Conservation (phyloP, 495 filamentous ascomycete species). For the Penicillium salamii region DNA sequence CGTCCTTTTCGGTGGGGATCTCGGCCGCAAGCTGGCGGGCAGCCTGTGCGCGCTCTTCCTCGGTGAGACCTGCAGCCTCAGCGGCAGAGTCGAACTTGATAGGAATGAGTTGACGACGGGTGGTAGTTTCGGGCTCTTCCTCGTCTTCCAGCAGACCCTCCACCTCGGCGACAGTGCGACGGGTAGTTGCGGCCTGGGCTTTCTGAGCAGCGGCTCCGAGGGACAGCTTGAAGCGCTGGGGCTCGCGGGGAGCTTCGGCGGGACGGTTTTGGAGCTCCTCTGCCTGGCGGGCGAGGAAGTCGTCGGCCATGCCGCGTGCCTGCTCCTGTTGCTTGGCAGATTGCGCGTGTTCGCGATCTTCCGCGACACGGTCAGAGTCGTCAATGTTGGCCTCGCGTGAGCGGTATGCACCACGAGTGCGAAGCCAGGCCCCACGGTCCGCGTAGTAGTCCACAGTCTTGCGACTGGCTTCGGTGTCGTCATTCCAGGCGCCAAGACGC, state of each 20-base stretch:
- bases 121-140: slow-evolving; percentile 69
- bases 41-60: slow-evolving; percentile 80
- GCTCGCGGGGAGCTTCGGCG: slow-evolving; percentile 59
- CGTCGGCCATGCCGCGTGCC: slow-evolving; percentile 83
- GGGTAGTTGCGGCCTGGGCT: slow-evolving; percentile 65
- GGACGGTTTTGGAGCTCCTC: slow-evolving; percentile 67
- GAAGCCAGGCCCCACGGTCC: slow-evolving; percentile 79
- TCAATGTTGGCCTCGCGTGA: slow-evolving; percentile 71
- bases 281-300: slow-evolving; percentile 86
- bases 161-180: slow-evolving; percentile 86
- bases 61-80: slow-evolving; percentile 65
- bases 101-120: slow-evolving; percentile 79
- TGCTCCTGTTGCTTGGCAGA: slow-evolving; percentile 72
- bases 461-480: slow-evolving; percentile 72
- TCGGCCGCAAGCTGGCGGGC: slow-evolving; percentile 79
- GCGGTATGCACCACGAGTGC: slow-evolving; percentile 72
- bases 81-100: slow-evolving; percentile 85
- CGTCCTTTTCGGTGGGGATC: slow-evolving; percentile 83
- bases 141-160: slow-evolving; percentile 94
- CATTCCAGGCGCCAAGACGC: slow-evolving; percentile 78
- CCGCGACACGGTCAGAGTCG: slow-evolving; percentile 74
- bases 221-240: slow-evolving; percentile 89
- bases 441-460: slow-evolving; percentile 81
- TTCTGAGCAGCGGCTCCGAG: slow-evolving; percentile 86
- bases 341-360: slow-evolving; percentile 68